phyloP scores from a whole-genome alignment of 306 rosid genomes.

The Fagus crenata region DNA sequence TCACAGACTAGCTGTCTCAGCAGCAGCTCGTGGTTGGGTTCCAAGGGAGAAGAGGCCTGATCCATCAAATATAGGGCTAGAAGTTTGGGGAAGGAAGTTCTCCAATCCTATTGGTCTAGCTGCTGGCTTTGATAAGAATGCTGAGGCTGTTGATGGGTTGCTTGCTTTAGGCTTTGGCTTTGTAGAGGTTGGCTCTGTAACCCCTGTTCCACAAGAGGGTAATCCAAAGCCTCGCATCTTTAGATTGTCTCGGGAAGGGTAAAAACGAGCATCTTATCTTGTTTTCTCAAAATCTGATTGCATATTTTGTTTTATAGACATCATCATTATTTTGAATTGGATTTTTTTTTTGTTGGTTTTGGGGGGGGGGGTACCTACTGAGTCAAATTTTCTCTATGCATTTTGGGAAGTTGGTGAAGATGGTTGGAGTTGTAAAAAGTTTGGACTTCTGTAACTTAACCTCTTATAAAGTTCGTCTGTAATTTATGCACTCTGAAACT shows the following conservation, averaged over 20 bases:
- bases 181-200: conserved; percentile 96
- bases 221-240: conserved; percentile 95
- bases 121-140: conserved; percentile 97
- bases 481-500: conserved; percentile 24
- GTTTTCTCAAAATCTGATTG: conserved; percentile 23
- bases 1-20: conserved; percentile 74
- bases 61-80: conserved; percentile 62
- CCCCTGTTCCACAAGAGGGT: conserved; percentile 96
- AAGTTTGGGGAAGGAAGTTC: conserved; percentile 99
- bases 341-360: neutral
- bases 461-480: neutral
- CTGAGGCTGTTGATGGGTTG: conserved; percentile 89
- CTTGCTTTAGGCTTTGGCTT: conserved; percentile 91
- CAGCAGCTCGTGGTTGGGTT: conserved; percentile 96
- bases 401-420: conserved; percentile 16
- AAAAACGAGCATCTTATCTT: conserved; percentile 32
- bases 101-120: conserved; percentile 97
- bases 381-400: conserved; percentile 12
- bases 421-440: conserved; percentile 19
- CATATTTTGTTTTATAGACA: neutral
- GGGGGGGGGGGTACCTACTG: conserved; percentile 30
- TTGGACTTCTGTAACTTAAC: conserved; percentile 15
- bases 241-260: conserved; percentile 77
- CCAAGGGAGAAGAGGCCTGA: conserved; percentile 91
- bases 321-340: neutral